Percentiles rank a stretch among this genome's conserved stretches.
Evolutionary conservation across 768 basidiomycete genomes (phyloP).

Genomic region (Cystobasidium ongulense): DNA sequence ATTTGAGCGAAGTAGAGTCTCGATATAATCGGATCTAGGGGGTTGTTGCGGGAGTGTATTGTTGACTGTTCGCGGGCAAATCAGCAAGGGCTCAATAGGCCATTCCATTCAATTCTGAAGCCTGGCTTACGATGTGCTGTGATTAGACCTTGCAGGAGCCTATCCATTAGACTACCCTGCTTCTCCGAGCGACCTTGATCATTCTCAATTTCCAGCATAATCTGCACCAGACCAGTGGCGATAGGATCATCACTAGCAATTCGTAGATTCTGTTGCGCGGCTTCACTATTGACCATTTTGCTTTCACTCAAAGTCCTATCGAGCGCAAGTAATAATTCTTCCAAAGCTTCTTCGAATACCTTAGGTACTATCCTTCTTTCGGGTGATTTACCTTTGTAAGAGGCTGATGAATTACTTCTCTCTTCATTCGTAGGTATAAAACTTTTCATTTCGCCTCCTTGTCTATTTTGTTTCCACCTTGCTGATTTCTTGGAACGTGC

Average conservation of each 20-base stretch:
- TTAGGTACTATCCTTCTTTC: slow-evolving; percentile 56
- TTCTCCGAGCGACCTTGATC: slow-evolving; percentile 56
- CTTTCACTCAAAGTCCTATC: slow-evolving; percentile 37
- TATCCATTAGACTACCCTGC: slow-evolving; percentile 69
- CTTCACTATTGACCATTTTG: slow-evolving; percentile 3
- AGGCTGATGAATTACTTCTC: no score
- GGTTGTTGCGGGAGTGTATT: slow-evolving; percentile 38
- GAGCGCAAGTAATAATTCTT: slow-evolving; percentile 41
- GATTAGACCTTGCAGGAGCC: slow-evolving; percentile 66
- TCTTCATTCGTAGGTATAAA: slow-evolving; percentile 56
- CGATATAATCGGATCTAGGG: slow-evolving; percentile 67
- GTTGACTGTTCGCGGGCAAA: slow-evolving; percentile 12
- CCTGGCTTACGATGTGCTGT: slow-evolving; percentile 44
- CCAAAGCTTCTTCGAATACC: slow-evolving; percentile 27
- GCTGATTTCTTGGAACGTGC: slow-evolving; percentile 78
- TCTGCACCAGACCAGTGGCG: slow-evolving; percentile 31
- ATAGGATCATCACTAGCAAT: slow-evolving; percentile 22
- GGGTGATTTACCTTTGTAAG: slow-evolving; percentile 40
- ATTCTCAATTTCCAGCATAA: slow-evolving; percentile 68
- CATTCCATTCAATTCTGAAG: not conserved
- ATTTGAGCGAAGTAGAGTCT: slow-evolving; percentile 70
- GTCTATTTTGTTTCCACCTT: slow-evolving; percentile 64
- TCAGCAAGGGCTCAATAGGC: slow-evolving; percentile 34
- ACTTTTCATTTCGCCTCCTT: slow-evolving; percentile 60
- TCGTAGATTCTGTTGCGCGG: not conserved